Evolutionary conservation across 1,284 basidiomycete species (phyloP).

Genomic region (Sporisorium scitamineum): DNA sequence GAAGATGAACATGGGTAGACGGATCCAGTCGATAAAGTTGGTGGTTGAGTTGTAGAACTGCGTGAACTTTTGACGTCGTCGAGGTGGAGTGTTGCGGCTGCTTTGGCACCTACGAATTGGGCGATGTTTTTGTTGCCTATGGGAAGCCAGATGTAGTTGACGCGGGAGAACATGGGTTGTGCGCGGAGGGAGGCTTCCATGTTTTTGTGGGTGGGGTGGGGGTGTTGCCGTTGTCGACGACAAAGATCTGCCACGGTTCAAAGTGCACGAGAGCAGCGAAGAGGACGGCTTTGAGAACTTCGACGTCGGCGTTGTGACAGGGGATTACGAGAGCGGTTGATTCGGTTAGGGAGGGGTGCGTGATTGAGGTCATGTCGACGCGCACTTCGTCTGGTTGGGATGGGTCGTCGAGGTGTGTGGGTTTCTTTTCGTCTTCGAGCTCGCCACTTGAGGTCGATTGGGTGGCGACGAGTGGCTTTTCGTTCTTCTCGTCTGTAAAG

Average conservation of each 20-base stretch:
- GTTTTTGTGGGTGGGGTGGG: conserved; percentile 18
- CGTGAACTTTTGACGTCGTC: conserved; percentile 46
- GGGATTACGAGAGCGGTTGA: conserved; percentile 40
- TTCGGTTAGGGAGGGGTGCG: conserved; percentile 39
- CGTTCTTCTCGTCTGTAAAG: conserved; percentile 8
- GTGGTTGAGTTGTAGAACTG: conserved; percentile 42
- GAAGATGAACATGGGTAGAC: conserved; percentile 38
- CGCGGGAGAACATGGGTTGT: conserved; percentile 32
- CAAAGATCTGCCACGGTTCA: conserved; percentile 45
- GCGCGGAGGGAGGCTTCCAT: conserved; percentile 26
- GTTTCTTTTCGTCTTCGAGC: conserved; percentile 22
- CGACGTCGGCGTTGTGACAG: conserved; percentile 42
- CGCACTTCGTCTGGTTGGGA: conserved; percentile 8
- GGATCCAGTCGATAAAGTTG: conserved; percentile 50
- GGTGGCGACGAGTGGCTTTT: conserved; percentile 3
- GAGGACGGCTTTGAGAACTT: conserved; percentile 36
- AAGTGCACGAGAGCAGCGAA: conserved; percentile 42
- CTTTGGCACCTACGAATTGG: conserved; percentile 40
- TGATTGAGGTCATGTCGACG: conserved; percentile 24
- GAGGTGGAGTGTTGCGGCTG: conserved; percentile 24
- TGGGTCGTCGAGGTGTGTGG: background rate
- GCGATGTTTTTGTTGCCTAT: conserved; percentile 48
- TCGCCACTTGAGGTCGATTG: conserved; percentile 5
- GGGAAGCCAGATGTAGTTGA: conserved; percentile 49
- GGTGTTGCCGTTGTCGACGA: conserved; percentile 42